Conservation (phyloP, 371 early-diverging fungal species). For the Massospora cicadina region DNA sequence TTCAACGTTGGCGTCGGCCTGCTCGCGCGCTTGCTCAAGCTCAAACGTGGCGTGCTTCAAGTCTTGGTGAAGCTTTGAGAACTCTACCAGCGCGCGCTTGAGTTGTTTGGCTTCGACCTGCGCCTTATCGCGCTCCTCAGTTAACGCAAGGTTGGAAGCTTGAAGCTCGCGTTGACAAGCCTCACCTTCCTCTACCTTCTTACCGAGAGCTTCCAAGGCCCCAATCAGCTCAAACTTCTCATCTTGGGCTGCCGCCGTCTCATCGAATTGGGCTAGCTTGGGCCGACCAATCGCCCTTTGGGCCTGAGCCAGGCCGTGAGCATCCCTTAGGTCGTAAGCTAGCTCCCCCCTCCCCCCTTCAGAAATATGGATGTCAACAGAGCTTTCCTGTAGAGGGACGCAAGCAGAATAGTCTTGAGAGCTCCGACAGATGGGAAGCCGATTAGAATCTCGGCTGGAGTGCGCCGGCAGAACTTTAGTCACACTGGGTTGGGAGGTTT, state of each 20-base stretch:
- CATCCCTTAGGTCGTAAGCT: background rate
- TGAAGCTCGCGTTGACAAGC: background rate
- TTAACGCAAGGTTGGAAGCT: background rate
- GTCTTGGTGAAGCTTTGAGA: conserved; percentile 1
- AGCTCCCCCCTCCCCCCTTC: background rate
- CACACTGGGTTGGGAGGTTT: background rate
- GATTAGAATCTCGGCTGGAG: background rate
- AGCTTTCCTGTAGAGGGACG: background rate
- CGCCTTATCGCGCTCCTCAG: background rate
- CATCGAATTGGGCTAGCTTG: background rate
- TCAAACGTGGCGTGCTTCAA: background rate
- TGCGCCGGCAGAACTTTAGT: background rate
- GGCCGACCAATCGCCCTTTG: background rate
- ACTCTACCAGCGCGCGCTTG: conserved; percentile 3
- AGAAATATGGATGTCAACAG: background rate
- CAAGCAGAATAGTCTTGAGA: background rate
- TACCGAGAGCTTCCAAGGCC: background rate
- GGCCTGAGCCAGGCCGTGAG: background rate
- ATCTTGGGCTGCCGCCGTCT: background rate
- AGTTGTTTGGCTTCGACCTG: background rate
- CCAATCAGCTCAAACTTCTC: conserved; percentile 1
- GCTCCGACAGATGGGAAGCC: background rate
- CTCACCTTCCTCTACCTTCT: conserved; percentile 5
- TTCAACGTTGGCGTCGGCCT: conserved; percentile 4
- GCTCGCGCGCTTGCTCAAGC: conserved; percentile 6